Base-by-base conservation (phyloP, 306 rosid species). In the Cajanus cajan region DNA sequence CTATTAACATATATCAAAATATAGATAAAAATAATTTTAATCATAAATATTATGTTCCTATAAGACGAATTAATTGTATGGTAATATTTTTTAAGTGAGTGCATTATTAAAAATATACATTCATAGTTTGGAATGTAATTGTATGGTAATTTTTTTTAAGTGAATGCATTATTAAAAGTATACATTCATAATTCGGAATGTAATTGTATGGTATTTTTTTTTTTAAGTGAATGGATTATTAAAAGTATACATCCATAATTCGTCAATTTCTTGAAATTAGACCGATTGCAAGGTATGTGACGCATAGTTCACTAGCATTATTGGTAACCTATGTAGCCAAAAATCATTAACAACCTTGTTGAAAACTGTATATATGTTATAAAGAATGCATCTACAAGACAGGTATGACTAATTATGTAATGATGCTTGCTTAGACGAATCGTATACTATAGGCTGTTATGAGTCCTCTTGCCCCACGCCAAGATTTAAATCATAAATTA, bases 381-480 rank as follows among this genome's bases (percentile, higher is more conserved):
- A 44, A 22, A 43, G 13, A 21, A 21, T 41, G 57, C 37, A 43
- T 41, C 14, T 45, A 69, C 43, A 22, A 6, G 36, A 40, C 36
- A 40, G 2, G 25, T 67, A 3, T 40, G 31, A 22, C 12, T 21
- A 21, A 64, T 36, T 37, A 64, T 64, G 47, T 5, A 18, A 67
- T 45, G 24, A 70, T 48, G 75, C 1, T 70, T 14, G 24, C 61
- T 70, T 70, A 28, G 31, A 48, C 18, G 3, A 70, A 48, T n/a
- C 15, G 4, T 44, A 16, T 70, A n/a, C 44, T 70, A 31, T 8
- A 69, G 8, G 15, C 16, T 7, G 31, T 31, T 28, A 48, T 48
- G 75, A 70, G 25, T 47, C 62, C 10, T 70, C 28, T 70, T 47
- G 16, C 8, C 45, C 62, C 62, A 70, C 61, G 45, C 75, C 62